Evolutionary conservation across 2,329 filamentous ascomycete genomes (phyloP), one percentile per base, ranked within the genome.

Genomic region (Claviceps paspali): DNA sequence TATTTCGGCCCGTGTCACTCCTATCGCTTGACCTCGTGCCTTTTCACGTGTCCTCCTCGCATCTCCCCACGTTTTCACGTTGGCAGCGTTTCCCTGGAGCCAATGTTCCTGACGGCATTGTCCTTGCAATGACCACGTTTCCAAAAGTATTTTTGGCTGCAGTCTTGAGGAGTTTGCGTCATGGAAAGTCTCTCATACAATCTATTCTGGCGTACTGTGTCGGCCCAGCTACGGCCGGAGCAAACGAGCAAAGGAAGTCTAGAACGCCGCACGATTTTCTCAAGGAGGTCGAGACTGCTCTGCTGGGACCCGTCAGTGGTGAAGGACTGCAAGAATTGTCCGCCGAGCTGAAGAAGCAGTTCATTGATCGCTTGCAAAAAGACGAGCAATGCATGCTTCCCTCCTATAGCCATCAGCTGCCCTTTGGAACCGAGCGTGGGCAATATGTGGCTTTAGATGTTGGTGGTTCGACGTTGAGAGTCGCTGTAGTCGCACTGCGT

Each of bases 391-490:
- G 67, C 51, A 79, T 79, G 75, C 62, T 79, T 15, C 75, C 75
- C 2, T 78, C 74, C 10, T 79, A 76, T 58, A 79, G 70, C 58
- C 68, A 76, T 46, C 67, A 72, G 45, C 60, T 81, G 5, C 76
- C 76, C 1, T 64, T 57, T n/a, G 76, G 76, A 36, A 52, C 60
- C 33, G 76, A 80, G 49, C 53, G 50, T 30, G 76, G 76, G 19
- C 67, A 65, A 36, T 79, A 67, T 50, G 59, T 81, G 37, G 72
- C 75, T 17, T 60, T 79, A 27, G 77, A 82, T 51, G 72, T 82
- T n/a, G 77, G 77, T 27, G 77, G 77, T 2, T 80, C 77, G 27
- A 82, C 75, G 9, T 58, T 81, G 42, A 64, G 76, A 36, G 72
- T 82, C 22, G 76, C 73, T 5, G 50, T 81, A 45, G 72, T 81